Base-by-base conservation (phyloP, 1,284 basidiomycete species). In the Boletellus deceptivus region DNA sequence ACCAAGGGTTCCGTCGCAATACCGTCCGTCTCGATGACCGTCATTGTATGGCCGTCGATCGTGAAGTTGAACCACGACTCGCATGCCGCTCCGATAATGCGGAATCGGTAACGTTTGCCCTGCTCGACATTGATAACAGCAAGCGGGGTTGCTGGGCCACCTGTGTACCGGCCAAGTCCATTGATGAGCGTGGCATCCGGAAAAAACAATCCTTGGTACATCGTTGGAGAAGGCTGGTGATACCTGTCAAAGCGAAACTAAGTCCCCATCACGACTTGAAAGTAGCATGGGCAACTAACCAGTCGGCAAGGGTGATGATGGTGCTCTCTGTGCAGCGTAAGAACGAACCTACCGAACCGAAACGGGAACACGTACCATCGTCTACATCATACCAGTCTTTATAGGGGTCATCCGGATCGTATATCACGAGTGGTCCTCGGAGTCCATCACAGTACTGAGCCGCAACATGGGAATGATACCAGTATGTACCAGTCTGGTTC, bases 11-110 rank as follows among this genome's bases (percentile, higher is more conserved):
- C 45, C n/a, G 67, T 68, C 52, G 69, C 72, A 14, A 67, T 55
- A 13, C 77, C 75, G 38, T 82, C 80, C 0, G 67, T 77, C 61
- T 80, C 69, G 53, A 78, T 73, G 54, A 77, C 59, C 3, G 68
- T 72, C 64, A 77, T 60, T 9, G 46, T 48, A 49, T 76, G 74
- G 6, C 60, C 57, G 38, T 75, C 71, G 25, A 76, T 72, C 3
- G 70, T 67, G 61, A 72, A 73, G 14, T 53, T 61, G 54, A 65
- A 75, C 53, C 60, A 67, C 1, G 64, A 59, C 29, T 67, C 60
- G 53, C 68, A 72, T 4, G 66, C 64, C 13, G 68, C 63, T 4
- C 63, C 65, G 1, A 73, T 48, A 2, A 74, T 46, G 14, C 71
- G 65, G 60, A 72, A 65, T 18, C 68, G 65, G 54, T 72, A 74